Conservation (phyloP, 805 yeast species). For the Ogataea salicorniae region DNA sequence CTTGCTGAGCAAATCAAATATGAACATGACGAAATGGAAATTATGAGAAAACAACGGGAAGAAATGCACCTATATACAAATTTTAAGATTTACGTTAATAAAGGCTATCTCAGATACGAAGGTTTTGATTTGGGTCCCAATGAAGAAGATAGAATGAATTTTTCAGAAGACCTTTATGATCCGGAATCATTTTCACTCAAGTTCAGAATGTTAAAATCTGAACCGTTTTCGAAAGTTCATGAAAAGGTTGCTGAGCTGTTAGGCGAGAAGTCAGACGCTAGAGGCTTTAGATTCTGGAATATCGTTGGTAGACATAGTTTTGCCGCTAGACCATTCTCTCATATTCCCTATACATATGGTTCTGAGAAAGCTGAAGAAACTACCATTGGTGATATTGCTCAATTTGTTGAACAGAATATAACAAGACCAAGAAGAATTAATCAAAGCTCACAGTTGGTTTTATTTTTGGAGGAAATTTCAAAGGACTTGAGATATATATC, state of each 20-base stretch:
- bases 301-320: constrained; percentile 65
- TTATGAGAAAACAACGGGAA: constrained; percentile 52
- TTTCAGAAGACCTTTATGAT: constrained; percentile 45
- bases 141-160: constrained; percentile 38
- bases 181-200: constrained; percentile 42
- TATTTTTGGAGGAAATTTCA: constrained; percentile 61
- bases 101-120: constrained; percentile 51
- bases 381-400: constrained; percentile 49
- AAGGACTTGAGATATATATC: constrained; percentile 35
- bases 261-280: constrained; percentile 27
- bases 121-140: constrained; percentile 80
- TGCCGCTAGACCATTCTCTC: constrained; percentile 58
- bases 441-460: constrained; percentile 41
- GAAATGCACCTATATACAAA: constrained; percentile 65
- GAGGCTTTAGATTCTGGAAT: constrained; percentile 53
- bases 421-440: constrained; percentile 33
- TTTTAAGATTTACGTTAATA: constrained; percentile 50
- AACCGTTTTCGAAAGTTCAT: constrained; percentile 46
- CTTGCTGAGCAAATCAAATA: constrained; percentile 58
- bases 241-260: constrained; percentile 43
- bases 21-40: constrained; percentile 55
- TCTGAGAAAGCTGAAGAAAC: constrained; percentile 25
- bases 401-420: constrained; percentile 25
- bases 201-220: constrained; percentile 52
- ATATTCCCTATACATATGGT: constrained; percentile 27